A percentile compares a stretch with the other conserved stretches of the same genome.
phyloP scores from a whole-genome alignment of 164 flowering plant species.

The Vitis labrusca region DNA sequence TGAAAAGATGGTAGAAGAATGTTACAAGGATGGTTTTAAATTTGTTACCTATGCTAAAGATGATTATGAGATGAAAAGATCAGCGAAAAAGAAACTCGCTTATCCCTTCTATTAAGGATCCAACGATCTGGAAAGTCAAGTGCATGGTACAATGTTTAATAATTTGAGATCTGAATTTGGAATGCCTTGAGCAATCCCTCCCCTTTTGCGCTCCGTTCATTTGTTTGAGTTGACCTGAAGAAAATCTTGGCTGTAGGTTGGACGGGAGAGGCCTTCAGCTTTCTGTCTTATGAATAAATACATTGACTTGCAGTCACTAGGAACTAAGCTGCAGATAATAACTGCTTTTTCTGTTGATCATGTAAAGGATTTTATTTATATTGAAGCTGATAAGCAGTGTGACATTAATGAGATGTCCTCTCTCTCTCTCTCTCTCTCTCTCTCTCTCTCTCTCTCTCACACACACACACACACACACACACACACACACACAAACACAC shows the following conservation, averaged over 20 bases:
- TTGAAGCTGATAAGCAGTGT: constrained; percentile 79
- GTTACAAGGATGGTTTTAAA: constrained; percentile 47
- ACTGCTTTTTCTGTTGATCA: constrained; percentile 83
- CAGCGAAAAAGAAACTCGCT: constrained; percentile 17
- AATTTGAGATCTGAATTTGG: not conserved
- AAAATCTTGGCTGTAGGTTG: constrained; percentile 53
- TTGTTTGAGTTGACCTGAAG: not conserved
- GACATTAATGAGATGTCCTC: constrained; percentile 68
- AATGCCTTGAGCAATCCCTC: not conserved
- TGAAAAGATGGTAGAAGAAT: constrained; percentile 60
- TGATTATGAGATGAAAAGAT: constrained; percentile 33
- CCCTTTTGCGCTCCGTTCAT: not conserved
- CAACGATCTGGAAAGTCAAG: constrained; percentile 76
- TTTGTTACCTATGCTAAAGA: constrained; percentile 57
- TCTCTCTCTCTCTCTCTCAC: too few relatives aligned
- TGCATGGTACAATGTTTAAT: constrained; percentile 28
- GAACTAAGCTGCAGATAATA: constrained; percentile 60
- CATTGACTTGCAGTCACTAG: constrained; percentile 56
- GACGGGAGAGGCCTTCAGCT: constrained; percentile 76
- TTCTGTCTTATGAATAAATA: constrained; percentile 93
- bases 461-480: too few relatives aligned
- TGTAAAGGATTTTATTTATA: constrained; percentile 68
- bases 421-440: not conserved
- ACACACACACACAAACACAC: too few relatives aligned
- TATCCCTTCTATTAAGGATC: constrained; percentile 44